Conservation (phyloP, 371 early-diverging fungal genomes). For the Apophysomyces trapeziformis region DNA sequence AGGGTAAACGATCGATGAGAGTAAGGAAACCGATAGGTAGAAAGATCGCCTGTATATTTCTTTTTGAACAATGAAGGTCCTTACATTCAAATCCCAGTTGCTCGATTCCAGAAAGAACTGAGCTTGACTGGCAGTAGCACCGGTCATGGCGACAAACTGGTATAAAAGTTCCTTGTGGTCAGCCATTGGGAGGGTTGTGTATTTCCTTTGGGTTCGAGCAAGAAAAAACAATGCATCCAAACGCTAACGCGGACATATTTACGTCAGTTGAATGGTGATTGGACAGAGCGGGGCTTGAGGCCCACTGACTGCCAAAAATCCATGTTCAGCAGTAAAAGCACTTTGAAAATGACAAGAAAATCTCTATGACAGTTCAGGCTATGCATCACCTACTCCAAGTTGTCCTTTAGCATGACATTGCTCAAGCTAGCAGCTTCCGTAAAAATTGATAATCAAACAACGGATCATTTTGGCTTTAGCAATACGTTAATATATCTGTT, state of each 20-base stretch:
- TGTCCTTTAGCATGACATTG: no score
- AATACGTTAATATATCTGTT: no score
- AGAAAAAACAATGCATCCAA: neutral
- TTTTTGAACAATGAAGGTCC: neutral
- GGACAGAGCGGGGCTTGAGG: neutral
- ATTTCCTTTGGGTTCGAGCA: neutral
- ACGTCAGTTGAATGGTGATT: slow-evolving; percentile 2
- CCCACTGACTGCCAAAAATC: no score
- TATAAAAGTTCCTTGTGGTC: slow-evolving; percentile 63
- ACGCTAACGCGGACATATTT: neutral
- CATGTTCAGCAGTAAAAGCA: no score
- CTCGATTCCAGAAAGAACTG: slow-evolving; percentile 75
- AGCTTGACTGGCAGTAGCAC: slow-evolving; percentile 63
- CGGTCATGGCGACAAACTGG: slow-evolving; percentile 65
- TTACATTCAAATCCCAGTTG: slow-evolving; percentile 78
- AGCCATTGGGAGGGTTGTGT: slow-evolving; percentile 34
- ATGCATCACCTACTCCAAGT: no score
- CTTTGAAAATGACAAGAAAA: no score
- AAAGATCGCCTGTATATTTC: no score
- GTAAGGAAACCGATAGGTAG: no score
- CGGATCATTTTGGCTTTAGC: no score
- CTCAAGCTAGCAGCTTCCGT: no score
- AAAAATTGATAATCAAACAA: no score
- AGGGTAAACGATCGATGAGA: neutral
- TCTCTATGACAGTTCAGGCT: no score